These are phyloP conservation scores for Diddensiella transvaalensis DNA, from an alignment of 805 yeast species.

Conservation along the genomic window DNA sequence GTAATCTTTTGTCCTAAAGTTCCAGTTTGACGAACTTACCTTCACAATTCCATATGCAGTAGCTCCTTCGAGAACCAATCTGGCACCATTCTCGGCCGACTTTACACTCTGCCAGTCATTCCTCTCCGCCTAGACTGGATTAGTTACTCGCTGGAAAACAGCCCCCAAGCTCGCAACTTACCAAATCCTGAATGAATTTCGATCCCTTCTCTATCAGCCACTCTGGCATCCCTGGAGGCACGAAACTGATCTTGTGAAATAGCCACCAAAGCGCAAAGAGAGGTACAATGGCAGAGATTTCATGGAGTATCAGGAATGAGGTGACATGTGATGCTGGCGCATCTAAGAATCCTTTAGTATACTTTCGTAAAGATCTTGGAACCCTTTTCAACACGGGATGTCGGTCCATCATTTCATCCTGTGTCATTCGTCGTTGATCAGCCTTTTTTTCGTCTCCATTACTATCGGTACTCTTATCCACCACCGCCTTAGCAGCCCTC, in stretches of 20 bases:
- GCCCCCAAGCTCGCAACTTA: slow-evolving; percentile 37
- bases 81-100: slow-evolving; percentile 51
- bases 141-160: too few relatives aligned
- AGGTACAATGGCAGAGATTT: slow-evolving; percentile 70
- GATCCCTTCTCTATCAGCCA: slow-evolving; percentile 61
- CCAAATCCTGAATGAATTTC: slow-evolving; percentile 51
- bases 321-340: slow-evolving; percentile 62
- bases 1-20: background rate
- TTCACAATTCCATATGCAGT: slow-evolving; percentile 70
- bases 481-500: slow-evolving; percentile 28
- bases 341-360: slow-evolving; percentile 45
- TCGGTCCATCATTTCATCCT: background rate
- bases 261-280: slow-evolving; percentile 64
- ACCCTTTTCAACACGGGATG: slow-evolving; percentile 38
- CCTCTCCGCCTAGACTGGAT: slow-evolving; percentile 29
- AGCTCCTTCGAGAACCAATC: slow-evolving; percentile 66
- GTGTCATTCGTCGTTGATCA: background rate
- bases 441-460: slow-evolving; percentile 2
- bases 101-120: slow-evolving; percentile 34
- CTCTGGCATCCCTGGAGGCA: slow-evolving; percentile 55
- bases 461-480: slow-evolving; percentile 14
- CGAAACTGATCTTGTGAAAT: slow-evolving; percentile 52
- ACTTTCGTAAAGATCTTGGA: slow-evolving; percentile 50
- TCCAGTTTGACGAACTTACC: slow-evolving; percentile 22
- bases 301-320: slow-evolving; percentile 67